A percentile compares a stretch with the other conserved stretches of the same genome.
These are phyloP conservation scores for Fusarium temperatum DNA, from an alignment of 2,329 filamentous ascomycete species.

Conservation along the genomic window DNA sequence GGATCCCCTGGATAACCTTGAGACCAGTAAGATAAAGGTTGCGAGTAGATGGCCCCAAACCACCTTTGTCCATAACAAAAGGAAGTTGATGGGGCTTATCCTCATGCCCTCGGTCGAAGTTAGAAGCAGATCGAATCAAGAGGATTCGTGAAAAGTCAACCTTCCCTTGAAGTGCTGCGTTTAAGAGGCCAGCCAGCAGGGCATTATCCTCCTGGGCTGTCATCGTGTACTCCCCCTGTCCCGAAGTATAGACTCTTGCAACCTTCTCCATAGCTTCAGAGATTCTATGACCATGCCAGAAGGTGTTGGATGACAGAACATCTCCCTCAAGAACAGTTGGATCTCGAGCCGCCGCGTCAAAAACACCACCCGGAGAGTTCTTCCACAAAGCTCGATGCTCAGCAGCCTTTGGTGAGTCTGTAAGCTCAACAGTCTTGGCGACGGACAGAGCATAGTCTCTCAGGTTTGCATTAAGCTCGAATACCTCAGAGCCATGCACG, in stretches of 20 bases:
- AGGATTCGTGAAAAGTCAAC: slow-evolving; percentile 28
- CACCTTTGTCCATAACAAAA: slow-evolving; percentile 34
- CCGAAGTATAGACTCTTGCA: slow-evolving; percentile 21
- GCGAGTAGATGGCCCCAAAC: slow-evolving; percentile 24
- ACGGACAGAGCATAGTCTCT: slow-evolving; percentile 22
- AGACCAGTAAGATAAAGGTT: slow-evolving; percentile 29
- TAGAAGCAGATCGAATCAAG: slow-evolving; percentile 32
- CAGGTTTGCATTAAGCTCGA: slow-evolving; percentile 22
- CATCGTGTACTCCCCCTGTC: slow-evolving; percentile 27
- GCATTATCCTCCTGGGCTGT: slow-evolving; percentile 38
- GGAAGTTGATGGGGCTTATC: slow-evolving; percentile 28
- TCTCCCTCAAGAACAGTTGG: slow-evolving; percentile 31
- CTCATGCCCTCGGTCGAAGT: slow-evolving; percentile 32
- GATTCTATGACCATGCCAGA: slow-evolving; percentile 31
- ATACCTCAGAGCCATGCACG: slow-evolving; percentile 34
- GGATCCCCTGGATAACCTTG: slow-evolving; percentile 18
- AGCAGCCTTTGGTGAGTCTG: slow-evolving; percentile 4
- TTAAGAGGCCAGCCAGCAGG: slow-evolving; percentile 20
- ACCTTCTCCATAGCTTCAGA: slow-evolving; percentile 35
- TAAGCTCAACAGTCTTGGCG: neutral
- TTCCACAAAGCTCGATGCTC: slow-evolving; percentile 15
- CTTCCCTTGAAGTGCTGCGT: slow-evolving; percentile 18
- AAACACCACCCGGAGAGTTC: neutral
- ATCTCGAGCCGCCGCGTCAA: neutral
- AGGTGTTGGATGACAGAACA: slow-evolving; percentile 32